Evolutionary conservation across 306 rosid genomes (phyloP), one percentile per base, ranked within the genome.

Genomic region (Purshia tridentata): DNA sequence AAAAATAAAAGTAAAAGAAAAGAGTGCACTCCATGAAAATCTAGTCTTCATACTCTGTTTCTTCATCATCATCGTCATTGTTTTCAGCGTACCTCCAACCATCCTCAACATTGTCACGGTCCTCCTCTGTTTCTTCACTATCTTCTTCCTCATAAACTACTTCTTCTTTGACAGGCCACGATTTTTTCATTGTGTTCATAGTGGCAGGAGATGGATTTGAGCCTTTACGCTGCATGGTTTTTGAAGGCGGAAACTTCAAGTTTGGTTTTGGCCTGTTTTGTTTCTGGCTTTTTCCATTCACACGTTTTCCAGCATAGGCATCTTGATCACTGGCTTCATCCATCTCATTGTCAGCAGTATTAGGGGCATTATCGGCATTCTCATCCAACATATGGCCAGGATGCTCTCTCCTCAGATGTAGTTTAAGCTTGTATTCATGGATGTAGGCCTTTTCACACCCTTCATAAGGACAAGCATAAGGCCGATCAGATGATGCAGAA

Each of bases 111-210:
- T 91, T 91, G 77, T 94, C 96, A 3, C 96, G 91, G 77, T 94
- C 97, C 82, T 94, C 97, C 75, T 94, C 99, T 0, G 99, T 94
- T 83, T 94, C 99, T 88, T 94, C 99, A 19, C 97, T 94, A 63
- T 94, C 98, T 80, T 90, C 97, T 55, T 86, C 91, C 73, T 92
- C 94, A 1, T 63, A 89, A 23, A 76, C 77, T 65, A 76, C 74
- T 69, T 91, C 98, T 37, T 87, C 96, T 80, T 89, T 89, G 70
- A 78, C 85, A 0, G 91, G 85, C 98, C 98, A 94, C 41, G 91
- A 78, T 47, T 86, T 94, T 75, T 94, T 94, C 57, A 73, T 58
- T 16, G 78, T 77, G 76, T 65, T 82, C 59, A 82, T 67, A 20
- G 86, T 61, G 41, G 85, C 80, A n/a, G 84, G 80, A 58, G 94